These are phyloP conservation scores for Scortechinia acanthostroma DNA, from an alignment of 2,329 filamentous ascomycete species.

Conservation along the genomic window DNA sequence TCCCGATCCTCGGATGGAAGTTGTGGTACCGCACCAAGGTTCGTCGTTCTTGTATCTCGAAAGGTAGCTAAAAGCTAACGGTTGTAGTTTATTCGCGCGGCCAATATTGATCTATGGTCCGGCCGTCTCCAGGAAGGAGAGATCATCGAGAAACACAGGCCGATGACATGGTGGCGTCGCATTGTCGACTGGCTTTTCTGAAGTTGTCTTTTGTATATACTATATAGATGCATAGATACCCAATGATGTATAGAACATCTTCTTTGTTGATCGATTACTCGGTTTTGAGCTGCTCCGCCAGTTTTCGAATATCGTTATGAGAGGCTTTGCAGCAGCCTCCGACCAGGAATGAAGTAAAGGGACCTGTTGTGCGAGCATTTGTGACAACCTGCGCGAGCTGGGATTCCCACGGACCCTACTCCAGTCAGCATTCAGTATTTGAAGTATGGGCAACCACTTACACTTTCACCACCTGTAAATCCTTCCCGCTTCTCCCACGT, in stretches of 20 bases:
- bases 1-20: slow-evolving; percentile 32
- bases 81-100: slow-evolving; percentile 11
- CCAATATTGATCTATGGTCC: slow-evolving; percentile 15
- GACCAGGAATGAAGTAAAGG: slow-evolving; percentile 37
- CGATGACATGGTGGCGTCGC: not conserved
- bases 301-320: slow-evolving; percentile 6
- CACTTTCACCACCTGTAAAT: slow-evolving; percentile 9
- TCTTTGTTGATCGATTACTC: too few relatives aligned
- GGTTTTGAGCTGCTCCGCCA: not conserved
- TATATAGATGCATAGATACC: too few relatives aligned
- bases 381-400: slow-evolving; percentile 31
- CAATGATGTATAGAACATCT: too few relatives aligned
- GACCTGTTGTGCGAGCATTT: slow-evolving; percentile 20
- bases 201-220: not conserved
- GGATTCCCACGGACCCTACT: slow-evolving; percentile 32
- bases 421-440: slow-evolving; percentile 1
- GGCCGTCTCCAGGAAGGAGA: slow-evolving; percentile 9
- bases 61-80: slow-evolving; percentile 3
- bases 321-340: slow-evolving; percentile 44
- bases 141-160: not conserved
- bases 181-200: not conserved
- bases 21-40: slow-evolving; percentile 24
- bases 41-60: slow-evolving; percentile 7
- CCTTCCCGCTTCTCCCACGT: slow-evolving; percentile 41
- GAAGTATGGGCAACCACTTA: not conserved